These are phyloP conservation scores for Xylaria venustula DNA, from an alignment of 495 filamentous ascomycete genomes.

Conservation along the genomic window DNA sequence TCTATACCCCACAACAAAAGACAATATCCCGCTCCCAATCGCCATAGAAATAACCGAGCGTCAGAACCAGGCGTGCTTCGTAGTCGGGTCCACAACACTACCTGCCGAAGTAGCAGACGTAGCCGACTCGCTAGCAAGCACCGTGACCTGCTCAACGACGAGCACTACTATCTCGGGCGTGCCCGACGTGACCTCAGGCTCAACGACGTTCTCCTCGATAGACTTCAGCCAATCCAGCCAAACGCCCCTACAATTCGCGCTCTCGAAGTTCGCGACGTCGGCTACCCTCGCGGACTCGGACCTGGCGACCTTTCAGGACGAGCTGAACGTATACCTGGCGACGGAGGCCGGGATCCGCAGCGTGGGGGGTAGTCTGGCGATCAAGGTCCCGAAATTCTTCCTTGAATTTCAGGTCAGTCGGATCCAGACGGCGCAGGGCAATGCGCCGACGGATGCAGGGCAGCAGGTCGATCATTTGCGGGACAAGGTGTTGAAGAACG, in stretches of 20 bases:
- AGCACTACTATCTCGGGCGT: slow-evolving; percentile 37
- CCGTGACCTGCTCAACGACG: slow-evolving; percentile 38
- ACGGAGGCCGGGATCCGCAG: slow-evolving; percentile 50
- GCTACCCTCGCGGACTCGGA: slow-evolving; percentile 37
- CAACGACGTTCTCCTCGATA: slow-evolving; percentile 41
- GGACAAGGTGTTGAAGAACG: slow-evolving; percentile 50
- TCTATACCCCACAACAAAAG: slow-evolving; percentile 16
- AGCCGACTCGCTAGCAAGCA: slow-evolving; percentile 28
- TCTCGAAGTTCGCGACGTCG: slow-evolving; percentile 37
- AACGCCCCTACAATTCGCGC: slow-evolving; percentile 41
- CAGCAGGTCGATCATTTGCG: slow-evolving; percentile 45
- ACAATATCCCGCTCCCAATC: slow-evolving; percentile 6
- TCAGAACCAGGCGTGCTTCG: slow-evolving; percentile 40
- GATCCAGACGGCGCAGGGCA: slow-evolving; percentile 50
- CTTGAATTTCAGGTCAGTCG: slow-evolving; percentile 47
- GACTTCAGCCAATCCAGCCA: slow-evolving; percentile 38
- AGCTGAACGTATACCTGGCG: slow-evolving; percentile 46
- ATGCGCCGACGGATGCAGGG: slow-evolving; percentile 39
- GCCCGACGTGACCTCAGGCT: slow-evolving; percentile 44
- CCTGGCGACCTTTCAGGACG: slow-evolving; percentile 39
- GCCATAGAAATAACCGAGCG: not conserved
- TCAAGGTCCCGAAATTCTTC: slow-evolving; percentile 53
- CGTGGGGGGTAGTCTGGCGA: slow-evolving; percentile 39
- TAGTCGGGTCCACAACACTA: slow-evolving; percentile 40
- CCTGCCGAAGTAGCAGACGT: slow-evolving; percentile 32